Evolutionary conservation across 1,284 basidiomycete genomes (phyloP).

Genomic region (Grifola frondosa): DNA sequence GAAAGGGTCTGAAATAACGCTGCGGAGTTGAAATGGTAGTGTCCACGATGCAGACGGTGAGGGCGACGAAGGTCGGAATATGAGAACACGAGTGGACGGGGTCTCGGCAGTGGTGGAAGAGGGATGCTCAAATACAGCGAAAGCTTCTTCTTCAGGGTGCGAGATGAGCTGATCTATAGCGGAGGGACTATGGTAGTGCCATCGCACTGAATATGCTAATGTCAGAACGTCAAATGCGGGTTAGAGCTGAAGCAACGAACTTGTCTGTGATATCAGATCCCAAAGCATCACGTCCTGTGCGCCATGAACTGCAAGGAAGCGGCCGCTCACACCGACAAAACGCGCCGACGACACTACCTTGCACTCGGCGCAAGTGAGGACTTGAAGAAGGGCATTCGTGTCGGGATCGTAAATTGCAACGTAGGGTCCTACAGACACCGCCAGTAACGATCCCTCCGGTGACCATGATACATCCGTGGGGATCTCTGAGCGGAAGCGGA

Average conservation of each 20-base stretch:
- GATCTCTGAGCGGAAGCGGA: conserved; percentile 66
- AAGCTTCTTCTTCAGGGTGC: conserved; percentile 56
- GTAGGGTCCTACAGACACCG: conserved; percentile 67
- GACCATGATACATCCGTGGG: conserved; percentile 78
- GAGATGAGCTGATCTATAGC: conserved; percentile 47
- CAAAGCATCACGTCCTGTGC: conserved; percentile 65
- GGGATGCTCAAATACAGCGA: conserved; percentile 53
- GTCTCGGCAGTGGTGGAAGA: conserved; percentile 28
- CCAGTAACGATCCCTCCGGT: conserved; percentile 84
- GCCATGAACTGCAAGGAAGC: conserved; percentile 59
- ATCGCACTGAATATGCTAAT: conserved; percentile 46
- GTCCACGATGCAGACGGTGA: conserved; percentile 41
- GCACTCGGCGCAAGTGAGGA: conserved; percentile 60
- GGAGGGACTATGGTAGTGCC: conserved; percentile 47
- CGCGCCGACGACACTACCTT: conserved; percentile 43
- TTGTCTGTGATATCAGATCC: conserved; percentile 75
- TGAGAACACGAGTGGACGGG: conserved; percentile 41
- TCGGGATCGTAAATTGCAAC: conserved; percentile 80
- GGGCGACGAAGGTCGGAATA: conserved; percentile 50
- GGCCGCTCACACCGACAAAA: conserved; percentile 68
- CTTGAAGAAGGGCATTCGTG: conserved; percentile 65
- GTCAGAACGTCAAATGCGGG: conserved; percentile 1
- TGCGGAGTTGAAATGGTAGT: conserved; percentile 62
- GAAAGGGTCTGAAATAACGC: conserved; percentile 46
- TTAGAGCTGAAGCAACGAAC: conserved; percentile 42